Evolutionary conservation across 2,329 filamentous ascomycete species (phyloP), one percentile per base, ranked within the genome.

Genomic region (Amauroascus niger): DNA sequence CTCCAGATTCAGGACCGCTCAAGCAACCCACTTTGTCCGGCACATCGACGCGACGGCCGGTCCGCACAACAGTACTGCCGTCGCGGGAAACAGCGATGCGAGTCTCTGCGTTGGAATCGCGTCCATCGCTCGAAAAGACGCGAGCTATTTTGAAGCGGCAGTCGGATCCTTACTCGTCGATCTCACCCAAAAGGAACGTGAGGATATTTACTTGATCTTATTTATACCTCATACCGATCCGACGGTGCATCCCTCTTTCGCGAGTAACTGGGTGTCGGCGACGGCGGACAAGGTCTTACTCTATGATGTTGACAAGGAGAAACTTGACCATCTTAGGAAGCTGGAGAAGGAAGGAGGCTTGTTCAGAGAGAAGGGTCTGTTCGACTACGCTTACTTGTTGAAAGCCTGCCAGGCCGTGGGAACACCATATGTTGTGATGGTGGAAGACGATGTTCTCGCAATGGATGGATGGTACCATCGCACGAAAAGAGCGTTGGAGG

Each of bases 381-480:
- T 70, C 53, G 74, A 76, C 57, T 75, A 75, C 56, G 64, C 60
- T 7, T 71, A 71, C 43, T 57, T 76, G 24, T 58, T 76, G 24
- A 65, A 70, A 47, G 65, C 65, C 9, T 76, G 74, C 59, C 57
- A 65, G 22, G 61, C 62, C 26, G 63, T 64, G 6, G 64, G 65
- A 18, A 64, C 72, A 6, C 65, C 67, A 1, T 74, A 74, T 56
- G 65, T 72, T 35, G 62, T 67, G 5, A 71, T 77, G 37, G 59
- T 77, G 3, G 74, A 77, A 58, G 74, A 76, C 57, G 74, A 76
- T 57, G 65, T 71, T 2, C 52, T 77, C 3, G 73, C 71, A 32
- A 66, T 72, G 59, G 71, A 74, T 48, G 74, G 74, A 11, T 76
- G 75, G 74, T 74, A 71, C 57, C 63, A 70, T 46, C 67, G 71